Percentiles rank a stretch among this genome's conserved stretches.
These are phyloP conservation scores for Claviceps humidiphila DNA, from an alignment of 2,329 filamentous ascomycete species.

Conservation along the genomic window DNA sequence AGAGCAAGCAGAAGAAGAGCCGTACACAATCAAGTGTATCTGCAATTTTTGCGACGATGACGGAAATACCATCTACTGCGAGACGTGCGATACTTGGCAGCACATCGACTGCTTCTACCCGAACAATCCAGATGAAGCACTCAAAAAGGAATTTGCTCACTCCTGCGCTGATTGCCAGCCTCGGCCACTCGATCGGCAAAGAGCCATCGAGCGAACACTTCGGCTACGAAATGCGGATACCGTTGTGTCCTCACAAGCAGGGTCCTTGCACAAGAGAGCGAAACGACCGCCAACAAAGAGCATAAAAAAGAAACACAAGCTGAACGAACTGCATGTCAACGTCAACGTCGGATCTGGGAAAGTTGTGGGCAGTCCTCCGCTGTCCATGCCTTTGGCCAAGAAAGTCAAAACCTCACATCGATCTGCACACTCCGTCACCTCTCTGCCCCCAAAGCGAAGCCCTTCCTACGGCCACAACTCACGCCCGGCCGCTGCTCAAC, in stretches of 20 bases:
- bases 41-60: slow-evolving; percentile 90
- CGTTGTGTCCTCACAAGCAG: slow-evolving; percentile 17
- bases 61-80: slow-evolving; percentile 94
- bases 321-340: slow-evolving; percentile 45
- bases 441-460: slow-evolving; percentile 51
- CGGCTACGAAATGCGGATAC: slow-evolving; percentile 35
- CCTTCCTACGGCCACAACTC: slow-evolving; percentile 55
- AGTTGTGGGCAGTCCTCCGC: slow-evolving; percentile 27
- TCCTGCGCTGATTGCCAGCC: slow-evolving; percentile 84
- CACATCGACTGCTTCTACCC: slow-evolving; percentile 95
- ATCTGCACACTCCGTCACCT: slow-evolving; percentile 60
- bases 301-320: slow-evolving; percentile 80
- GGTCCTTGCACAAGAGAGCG: slow-evolving; percentile 52
- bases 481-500: slow-evolving; percentile 43
- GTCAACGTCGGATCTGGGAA: slow-evolving; percentile 43
- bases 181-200: slow-evolving; percentile 56
- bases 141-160: slow-evolving; percentile 62
- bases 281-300: slow-evolving; percentile 67
- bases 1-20: slow-evolving; percentile 55
- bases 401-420: slow-evolving; percentile 74
- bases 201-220: slow-evolving; percentile 60
- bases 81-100: slow-evolving; percentile 93
- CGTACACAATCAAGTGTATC: slow-evolving; percentile 95
- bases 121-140: slow-evolving; percentile 55
- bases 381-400: slow-evolving; percentile 47